Conservation (phyloP, 2,329 filamentous ascomycete species). For the Nemania abortiva region DNA sequence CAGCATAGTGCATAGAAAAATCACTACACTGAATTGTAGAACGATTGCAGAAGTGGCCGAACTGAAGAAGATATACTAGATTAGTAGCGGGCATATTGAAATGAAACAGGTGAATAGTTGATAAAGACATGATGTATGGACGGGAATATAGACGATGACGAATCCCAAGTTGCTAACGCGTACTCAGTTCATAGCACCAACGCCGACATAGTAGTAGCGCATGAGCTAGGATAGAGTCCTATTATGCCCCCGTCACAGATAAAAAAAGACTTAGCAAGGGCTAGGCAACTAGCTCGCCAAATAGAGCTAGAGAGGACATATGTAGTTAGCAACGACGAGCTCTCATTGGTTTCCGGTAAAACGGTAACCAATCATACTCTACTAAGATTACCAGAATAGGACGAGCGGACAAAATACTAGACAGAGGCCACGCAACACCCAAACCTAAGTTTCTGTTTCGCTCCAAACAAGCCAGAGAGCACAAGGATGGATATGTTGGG, state of each 20-base stretch:
- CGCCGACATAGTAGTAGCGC: background rate
- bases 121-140: background rate
- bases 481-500: too few relatives aligned
- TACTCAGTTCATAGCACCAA: background rate
- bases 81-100: background rate
- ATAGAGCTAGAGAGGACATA: background rate
- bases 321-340: background rate
- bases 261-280: background rate
- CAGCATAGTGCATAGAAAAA: background rate
- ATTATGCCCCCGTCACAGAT: background rate
- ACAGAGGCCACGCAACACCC: too few relatives aligned
- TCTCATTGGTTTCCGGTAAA: constrained; percentile 17
- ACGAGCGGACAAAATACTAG: background rate
- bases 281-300: background rate
- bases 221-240: background rate
- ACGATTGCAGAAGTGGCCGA: background rate
- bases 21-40: background rate
- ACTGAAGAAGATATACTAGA: background rate
- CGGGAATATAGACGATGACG: background rate
- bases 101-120: background rate
- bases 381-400: constrained; percentile 30
- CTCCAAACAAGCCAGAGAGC: too few relatives aligned
- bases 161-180: background rate
- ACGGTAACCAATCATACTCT: constrained; percentile 12
- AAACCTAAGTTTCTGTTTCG: too few relatives aligned